A percentile compares a stretch with the other conserved stretches of the same genome.
Evolutionary conservation across 306 rosid species (phyloP).

Genomic region (Cicer arietinum): DNA sequence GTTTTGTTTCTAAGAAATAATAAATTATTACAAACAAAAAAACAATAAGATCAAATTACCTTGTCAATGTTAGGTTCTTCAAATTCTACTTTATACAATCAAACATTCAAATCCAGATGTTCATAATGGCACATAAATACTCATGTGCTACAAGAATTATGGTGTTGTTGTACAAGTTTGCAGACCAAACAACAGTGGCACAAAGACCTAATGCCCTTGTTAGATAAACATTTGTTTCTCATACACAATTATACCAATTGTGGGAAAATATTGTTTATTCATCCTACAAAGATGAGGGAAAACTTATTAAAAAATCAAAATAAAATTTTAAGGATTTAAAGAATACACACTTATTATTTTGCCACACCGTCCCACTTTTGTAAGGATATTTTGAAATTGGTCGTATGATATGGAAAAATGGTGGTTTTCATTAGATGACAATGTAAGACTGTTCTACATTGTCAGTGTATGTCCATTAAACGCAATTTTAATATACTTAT

Average conservation of each 20-base stretch:
- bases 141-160: neutral
- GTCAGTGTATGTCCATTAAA: no score
- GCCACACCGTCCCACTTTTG: no score
- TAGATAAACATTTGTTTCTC: neutral
- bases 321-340: neutral
- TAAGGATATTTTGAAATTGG: no score
- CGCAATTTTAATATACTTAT: neutral
- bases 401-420: no score
- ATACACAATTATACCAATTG: neutral
- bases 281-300: slow-evolving; percentile 1
- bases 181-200: neutral
- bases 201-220: neutral
- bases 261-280: neutral
- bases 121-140: neutral
- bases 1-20: no score
- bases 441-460: no score
- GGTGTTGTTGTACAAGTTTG: neutral
- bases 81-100: neutral
- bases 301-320: slow-evolving; percentile 2
- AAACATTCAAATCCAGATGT: neutral
- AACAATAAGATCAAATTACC: no score
- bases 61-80: neutral
- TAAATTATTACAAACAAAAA: no score
- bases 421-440: no score
- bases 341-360: no score